Evolutionary conservation across 228 moss, liverwort and hornwort species (phyloP).

Genomic region (Sphagnum magellanicum): DNA sequence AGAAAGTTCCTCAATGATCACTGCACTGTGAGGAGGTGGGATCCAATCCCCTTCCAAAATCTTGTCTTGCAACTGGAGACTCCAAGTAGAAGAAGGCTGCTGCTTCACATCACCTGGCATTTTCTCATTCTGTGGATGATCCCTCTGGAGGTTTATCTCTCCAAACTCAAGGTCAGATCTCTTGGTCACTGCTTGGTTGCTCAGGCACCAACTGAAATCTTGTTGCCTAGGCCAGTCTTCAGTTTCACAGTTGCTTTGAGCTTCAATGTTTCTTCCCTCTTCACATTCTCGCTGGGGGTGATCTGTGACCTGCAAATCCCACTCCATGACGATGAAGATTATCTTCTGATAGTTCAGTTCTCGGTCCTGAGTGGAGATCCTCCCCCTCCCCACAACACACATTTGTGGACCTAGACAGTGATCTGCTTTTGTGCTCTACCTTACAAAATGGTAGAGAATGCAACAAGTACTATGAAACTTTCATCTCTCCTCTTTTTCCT

Average conservation of each 20-base stretch:
- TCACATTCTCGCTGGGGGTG: too few relatives aligned
- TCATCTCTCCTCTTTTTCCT: slow-evolving; percentile 1
- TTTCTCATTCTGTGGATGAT: neutral
- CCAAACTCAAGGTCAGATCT: too few relatives aligned
- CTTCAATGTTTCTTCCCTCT: too few relatives aligned
- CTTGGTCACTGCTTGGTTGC: too few relatives aligned
- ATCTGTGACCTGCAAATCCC: too few relatives aligned
- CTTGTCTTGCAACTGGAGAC: neutral
- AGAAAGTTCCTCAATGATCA: neutral
- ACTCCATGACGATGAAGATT: too few relatives aligned
- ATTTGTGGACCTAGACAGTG: neutral
- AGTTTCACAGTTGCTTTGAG: too few relatives aligned
- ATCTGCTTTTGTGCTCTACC: neutral
- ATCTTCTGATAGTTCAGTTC: too few relatives aligned
- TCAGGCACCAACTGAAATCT: too few relatives aligned
- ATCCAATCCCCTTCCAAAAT: slow-evolving; percentile 4
- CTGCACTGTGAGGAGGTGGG: neutral
- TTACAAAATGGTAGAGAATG: neutral
- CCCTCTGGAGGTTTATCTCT: too few relatives aligned
- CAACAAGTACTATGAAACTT: neutral
- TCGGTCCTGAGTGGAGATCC: neutral
- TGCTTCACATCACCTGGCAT: neutral
- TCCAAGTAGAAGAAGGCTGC: neutral
- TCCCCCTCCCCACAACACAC: neutral
- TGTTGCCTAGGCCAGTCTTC: too few relatives aligned